A percentile compares a stretch with the other conserved stretches of the same genome.
Conservation (phyloP, 73 alveolate species). For the Paramecium tetraurelia region DNA sequence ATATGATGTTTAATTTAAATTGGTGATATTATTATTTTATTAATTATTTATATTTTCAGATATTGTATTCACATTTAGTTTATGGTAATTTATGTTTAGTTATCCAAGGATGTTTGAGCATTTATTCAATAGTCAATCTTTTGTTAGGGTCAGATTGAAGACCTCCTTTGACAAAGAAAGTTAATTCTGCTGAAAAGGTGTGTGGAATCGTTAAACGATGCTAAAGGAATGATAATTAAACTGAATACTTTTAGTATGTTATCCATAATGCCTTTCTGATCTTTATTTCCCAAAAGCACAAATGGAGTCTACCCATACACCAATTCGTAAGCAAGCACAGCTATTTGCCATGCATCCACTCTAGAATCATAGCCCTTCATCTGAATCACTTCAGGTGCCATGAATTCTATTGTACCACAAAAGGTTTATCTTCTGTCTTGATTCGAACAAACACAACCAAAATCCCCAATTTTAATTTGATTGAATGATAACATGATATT, state of each 20-base stretch:
- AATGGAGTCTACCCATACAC: conserved; percentile 59
- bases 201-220: not conserved
- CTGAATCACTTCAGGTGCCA: conserved; percentile 86
- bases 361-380: conserved; percentile 73
- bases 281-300: not conserved
- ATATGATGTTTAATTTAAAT: conserved; percentile 1
- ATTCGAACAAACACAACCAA: conserved; percentile 64
- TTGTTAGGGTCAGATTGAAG: conserved; percentile 8
- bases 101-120: conserved; percentile 46
- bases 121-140: not conserved
- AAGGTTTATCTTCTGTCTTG: conserved; percentile 70
- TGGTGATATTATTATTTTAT: not conserved
- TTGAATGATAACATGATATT: conserved; percentile 52
- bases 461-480: conserved; percentile 57
- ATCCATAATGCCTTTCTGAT: conserved; percentile 1
- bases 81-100: not conserved
- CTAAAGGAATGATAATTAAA: not conserved
- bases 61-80: not conserved
- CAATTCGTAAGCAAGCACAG: conserved; percentile 58
- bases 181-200: not conserved
- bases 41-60: not conserved
- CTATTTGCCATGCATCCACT: conserved; percentile 63
- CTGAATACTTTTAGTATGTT: not conserved
- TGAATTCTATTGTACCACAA: conserved; percentile 82
- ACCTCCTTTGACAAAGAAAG: conserved; percentile 18